phyloP scores from a whole-genome alignment of 176 grass and related monocot species.

The Stipa capillata region DNA sequence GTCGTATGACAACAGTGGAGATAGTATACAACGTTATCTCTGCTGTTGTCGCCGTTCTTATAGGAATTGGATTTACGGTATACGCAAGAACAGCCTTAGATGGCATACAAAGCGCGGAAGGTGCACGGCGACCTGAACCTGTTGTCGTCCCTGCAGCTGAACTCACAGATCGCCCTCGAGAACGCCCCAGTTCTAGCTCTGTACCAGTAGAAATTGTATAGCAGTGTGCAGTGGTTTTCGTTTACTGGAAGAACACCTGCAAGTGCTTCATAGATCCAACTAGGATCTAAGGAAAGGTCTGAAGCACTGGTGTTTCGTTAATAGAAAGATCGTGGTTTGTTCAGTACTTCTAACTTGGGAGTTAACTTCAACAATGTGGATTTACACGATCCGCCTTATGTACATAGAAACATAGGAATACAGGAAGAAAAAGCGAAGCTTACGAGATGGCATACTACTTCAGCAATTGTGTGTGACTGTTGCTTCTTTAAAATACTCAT shows the following conservation, averaged over 20 bases:
- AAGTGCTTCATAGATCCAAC: not conserved
- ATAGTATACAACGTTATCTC: slow-evolving; percentile 80
- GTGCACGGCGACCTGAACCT: not conserved
- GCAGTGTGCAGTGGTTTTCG: not conserved
- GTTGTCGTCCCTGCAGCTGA: not conserved
- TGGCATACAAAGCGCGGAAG: slow-evolving; percentile 31
- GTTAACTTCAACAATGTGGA: not conserved
- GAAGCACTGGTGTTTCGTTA: not conserved
- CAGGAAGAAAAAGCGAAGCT: not conserved
- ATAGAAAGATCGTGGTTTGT: not conserved
- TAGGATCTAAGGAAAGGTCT: not conserved
- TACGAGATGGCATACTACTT: too few species aligned
- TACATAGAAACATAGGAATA: not conserved
- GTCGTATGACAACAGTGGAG: slow-evolving; percentile 72
- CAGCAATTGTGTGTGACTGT: not conserved
- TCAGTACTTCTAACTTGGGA: not conserved
- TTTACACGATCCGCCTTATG: not conserved
- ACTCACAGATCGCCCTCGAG: slow-evolving; percentile 29
- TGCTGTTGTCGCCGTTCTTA: slow-evolving; percentile 29
- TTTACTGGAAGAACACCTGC: not conserved
- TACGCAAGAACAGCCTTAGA: slow-evolving; percentile 67
- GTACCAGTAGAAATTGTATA: slow-evolving; percentile 38
- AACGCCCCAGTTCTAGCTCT: slow-evolving; percentile 12
- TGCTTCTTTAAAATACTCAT: not conserved
- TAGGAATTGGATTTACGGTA: slow-evolving; percentile 62